A percentile compares a stretch with the other conserved stretches of the same genome.
Conservation (phyloP, 108 stramenopile species). For the Stephanodiscus triporus region DNA sequence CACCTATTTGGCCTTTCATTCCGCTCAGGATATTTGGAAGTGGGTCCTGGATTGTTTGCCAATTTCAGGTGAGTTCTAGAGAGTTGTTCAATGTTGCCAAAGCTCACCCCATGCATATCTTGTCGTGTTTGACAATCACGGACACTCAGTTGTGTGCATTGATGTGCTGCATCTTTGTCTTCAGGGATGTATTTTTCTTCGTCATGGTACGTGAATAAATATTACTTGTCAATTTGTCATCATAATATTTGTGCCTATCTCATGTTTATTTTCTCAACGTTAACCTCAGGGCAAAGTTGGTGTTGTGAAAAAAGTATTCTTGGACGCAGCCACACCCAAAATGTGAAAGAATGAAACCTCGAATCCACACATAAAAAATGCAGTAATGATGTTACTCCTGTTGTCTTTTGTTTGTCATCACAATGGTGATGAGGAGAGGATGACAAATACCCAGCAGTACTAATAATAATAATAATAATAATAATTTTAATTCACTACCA, state of each 20-base stretch:
- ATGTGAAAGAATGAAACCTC: constrained; percentile 14
- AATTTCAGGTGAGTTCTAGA: constrained; percentile 51
- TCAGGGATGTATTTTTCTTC: constrained; percentile 77
- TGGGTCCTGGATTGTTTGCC: constrained; percentile 55
- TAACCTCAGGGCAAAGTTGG: constrained; percentile 55
- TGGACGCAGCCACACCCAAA: constrained; percentile 74
- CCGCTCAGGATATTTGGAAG: constrained; percentile 67
- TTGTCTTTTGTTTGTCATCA: too few species aligned
- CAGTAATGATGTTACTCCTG: too few species aligned
- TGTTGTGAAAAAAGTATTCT: constrained; percentile 64
- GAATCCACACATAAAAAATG: too few species aligned
- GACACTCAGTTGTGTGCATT: not conserved
- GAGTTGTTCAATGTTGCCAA: not conserved
- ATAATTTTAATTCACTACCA: too few species aligned
- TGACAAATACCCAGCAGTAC: too few species aligned
- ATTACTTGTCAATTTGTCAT: not conserved
- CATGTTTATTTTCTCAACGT: not conserved
- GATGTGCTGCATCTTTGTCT: not conserved
- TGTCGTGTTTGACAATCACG: not conserved
- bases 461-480: too few species aligned
- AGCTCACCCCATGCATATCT: not conserved
- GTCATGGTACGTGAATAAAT: constrained; percentile 34
- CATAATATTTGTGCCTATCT: not conserved
- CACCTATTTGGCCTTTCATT: not conserved
- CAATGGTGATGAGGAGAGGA: too few species aligned